phyloP scores from a whole-genome alignment of 1,139 yeast species.

The Petasospora fabianii region DNA sequence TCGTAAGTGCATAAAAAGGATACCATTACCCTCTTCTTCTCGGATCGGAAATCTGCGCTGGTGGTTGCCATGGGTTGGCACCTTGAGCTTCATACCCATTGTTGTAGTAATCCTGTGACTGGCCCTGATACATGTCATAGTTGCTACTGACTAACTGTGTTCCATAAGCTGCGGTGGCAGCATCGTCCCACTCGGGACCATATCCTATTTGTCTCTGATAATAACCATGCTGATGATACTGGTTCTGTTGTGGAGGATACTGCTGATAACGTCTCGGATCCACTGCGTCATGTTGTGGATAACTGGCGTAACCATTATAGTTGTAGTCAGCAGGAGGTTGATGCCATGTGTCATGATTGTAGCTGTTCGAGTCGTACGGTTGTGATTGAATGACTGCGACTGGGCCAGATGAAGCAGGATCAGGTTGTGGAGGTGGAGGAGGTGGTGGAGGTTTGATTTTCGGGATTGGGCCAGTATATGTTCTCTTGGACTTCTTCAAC shows the following conservation, averaged over 20 bases:
- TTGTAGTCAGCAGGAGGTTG: no score
- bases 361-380: no score
- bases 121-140: no score
- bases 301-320: constrained; percentile 1
- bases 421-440: background rate
- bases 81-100: background rate
- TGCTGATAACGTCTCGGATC: constrained; percentile 1
- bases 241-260: no score
- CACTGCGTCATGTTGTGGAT: background rate
- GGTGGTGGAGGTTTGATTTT: background rate
- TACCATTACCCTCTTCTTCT: background rate
- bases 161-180: no score
- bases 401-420: no score
- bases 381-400: no score
- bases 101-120: background rate
- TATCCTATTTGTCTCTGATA: background rate
- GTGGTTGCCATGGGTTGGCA: background rate
- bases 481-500: constrained; percentile 17
- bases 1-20: no score
- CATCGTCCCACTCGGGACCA: background rate
- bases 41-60: constrained; percentile 1
- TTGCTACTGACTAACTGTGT: no score
- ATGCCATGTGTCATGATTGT: no score
- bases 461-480: background rate
- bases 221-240: background rate